These are phyloP conservation scores for Penicillium sp. DNA, from an alignment of 2,329 filamentous ascomycete genomes.

Conservation along the genomic window DNA sequence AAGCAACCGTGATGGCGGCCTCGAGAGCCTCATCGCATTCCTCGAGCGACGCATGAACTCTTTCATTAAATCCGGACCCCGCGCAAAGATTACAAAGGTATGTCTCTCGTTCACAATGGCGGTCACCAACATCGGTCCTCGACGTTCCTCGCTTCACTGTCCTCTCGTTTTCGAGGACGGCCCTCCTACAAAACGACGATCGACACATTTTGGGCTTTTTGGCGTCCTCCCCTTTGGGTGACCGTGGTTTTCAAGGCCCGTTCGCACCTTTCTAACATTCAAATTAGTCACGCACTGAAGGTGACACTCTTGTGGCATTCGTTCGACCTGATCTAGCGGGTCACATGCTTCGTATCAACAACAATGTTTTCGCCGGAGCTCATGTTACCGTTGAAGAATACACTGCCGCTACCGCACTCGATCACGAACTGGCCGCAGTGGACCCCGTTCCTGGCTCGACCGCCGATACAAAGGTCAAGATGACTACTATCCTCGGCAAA, in stretches of 20 bases:
- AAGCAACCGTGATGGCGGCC: slow-evolving; percentile 63
- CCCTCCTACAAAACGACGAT: slow-evolving; percentile 44
- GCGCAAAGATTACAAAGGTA: slow-evolving; percentile 74
- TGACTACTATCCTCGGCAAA: slow-evolving; percentile 68
- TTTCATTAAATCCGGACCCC: slow-evolving; percentile 47
- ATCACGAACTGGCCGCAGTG: slow-evolving; percentile 26
- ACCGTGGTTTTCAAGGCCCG: slow-evolving; percentile 44
- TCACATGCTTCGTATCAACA: slow-evolving; percentile 66
- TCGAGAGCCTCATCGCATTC: slow-evolving; percentile 64
- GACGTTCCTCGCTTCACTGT: slow-evolving; percentile 37
- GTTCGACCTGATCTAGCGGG: slow-evolving; percentile 63
- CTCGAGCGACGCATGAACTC: slow-evolving; percentile 67
- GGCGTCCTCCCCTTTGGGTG: slow-evolving; percentile 38
- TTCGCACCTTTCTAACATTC: slow-evolving; percentile 63
- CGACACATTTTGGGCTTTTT: slow-evolving; percentile 32
- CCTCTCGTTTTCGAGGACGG: slow-evolving; percentile 43
- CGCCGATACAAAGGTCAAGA: slow-evolving; percentile 63
- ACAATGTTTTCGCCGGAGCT: slow-evolving; percentile 65
- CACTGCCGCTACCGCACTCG: slow-evolving; percentile 29
- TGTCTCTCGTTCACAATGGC: slow-evolving; percentile 52
- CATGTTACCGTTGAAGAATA: slow-evolving; percentile 56
- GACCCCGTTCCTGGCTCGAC: slow-evolving; percentile 45
- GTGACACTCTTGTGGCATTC: slow-evolving; percentile 67
- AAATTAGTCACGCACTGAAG: slow-evolving; percentile 65
- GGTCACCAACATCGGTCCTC: slow-evolving; percentile 42